Base-by-base conservation (phyloP, 2,329 filamentous ascomycete genomes). In the Botrytis tulipae region DNA sequence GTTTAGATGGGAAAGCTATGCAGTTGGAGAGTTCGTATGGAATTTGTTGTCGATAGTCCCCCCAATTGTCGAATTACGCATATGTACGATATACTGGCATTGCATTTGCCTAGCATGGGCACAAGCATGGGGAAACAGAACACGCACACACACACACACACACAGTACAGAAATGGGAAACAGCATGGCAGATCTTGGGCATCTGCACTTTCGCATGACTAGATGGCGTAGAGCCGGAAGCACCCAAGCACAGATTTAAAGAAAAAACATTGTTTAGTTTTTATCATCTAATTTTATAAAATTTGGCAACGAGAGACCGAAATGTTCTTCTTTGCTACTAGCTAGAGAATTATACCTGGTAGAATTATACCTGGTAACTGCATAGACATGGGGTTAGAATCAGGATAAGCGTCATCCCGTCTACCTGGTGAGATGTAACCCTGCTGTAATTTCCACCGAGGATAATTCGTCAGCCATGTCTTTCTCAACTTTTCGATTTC, bases 81-180 rank as follows among this genome's bases (percentile, higher is more conserved):
- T 29, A 54, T 40, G 22, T 54, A 40, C 25, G 25, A 51, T 54
- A 40, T 37, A 54, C 18, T 67, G 63, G 44, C 63, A 46, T 66
- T 67, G 44, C 63, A 66, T 35, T 48, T 22, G 46, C 32, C 51
- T 29, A 54, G 35, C 46, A 68, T 54, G 29, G 46, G 65, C 16
- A 46, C 25, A 14, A 54, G 46, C 65, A 37, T 67, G 63, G 44
- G 65, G 63, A 66, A 63, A 66, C 32, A 44, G 29, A 65, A 65
- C 18, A 46, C 29, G 37, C n/a, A 65, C 42, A 5, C 62, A 63
- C 9, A 65, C 40, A 44, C n/a, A 46, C 9, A 63, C 61, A 63
- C 9, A 65, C 40, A 44, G 29, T 9, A 46, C 22, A 29, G 37
- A 12, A 65, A 46, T 29, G 10, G n/a, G 35, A 66, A 48, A n/a